Conservation (phyloP, 2,329 filamentous ascomycete species). For the Ceratocystis colombiana region DNA sequence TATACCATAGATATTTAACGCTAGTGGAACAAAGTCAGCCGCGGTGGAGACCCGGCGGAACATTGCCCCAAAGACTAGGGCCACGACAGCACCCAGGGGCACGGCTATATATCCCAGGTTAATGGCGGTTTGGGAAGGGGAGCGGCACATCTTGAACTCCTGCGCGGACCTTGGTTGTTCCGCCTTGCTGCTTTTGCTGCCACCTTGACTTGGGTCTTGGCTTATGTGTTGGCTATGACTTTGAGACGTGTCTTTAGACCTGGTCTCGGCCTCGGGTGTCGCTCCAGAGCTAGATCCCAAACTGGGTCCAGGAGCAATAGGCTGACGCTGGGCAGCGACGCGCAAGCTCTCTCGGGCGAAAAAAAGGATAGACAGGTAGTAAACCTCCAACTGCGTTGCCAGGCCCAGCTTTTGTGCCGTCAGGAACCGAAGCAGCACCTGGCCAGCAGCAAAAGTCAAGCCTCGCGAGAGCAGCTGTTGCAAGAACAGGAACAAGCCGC, state of each 20-base stretch:
- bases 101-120: conserved; percentile 81
- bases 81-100: conserved; percentile 54
- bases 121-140: conserved; percentile 62
- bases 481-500: conserved; percentile 74
- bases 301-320: neutral
- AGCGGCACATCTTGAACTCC: conserved; percentile 8
- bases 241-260: conserved; percentile 30
- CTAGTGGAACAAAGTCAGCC: conserved; percentile 48
- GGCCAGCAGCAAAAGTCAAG: conserved; percentile 84
- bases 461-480: conserved; percentile 81
- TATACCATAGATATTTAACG: conserved; percentile 46
- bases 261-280: neutral
- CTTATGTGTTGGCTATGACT: neutral
- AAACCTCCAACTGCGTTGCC: conserved; percentile 83
- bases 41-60: conserved; percentile 49
- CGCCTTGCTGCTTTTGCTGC: neutral
- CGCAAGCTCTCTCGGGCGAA: conserved; percentile 86
- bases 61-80: conserved; percentile 52
- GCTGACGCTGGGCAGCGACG: conserved; percentile 77
- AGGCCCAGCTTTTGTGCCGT: conserved; percentile 77
- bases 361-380: conserved; percentile 85
- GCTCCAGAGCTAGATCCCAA: neutral
- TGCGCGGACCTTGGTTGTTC: neutral
- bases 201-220: conserved; percentile 28
- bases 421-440: conserved; percentile 76